Percentiles rank a stretch among this genome's conserved stretches.
These are phyloP conservation scores for Ogataea henricii DNA, from an alignment of 805 yeast species.

Conservation along the genomic window DNA sequence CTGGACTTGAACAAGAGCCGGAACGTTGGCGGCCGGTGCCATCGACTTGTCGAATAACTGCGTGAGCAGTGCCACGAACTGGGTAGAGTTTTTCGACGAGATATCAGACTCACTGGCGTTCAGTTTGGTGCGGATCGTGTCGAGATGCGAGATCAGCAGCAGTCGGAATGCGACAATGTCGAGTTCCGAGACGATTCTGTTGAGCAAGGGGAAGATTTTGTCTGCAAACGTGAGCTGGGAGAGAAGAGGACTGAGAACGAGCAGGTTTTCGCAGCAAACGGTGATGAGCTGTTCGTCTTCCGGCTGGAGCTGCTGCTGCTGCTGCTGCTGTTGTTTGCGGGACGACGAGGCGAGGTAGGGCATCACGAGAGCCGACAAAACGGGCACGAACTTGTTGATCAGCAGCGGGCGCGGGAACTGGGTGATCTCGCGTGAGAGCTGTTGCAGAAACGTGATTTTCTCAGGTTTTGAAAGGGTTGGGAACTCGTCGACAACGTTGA, in stretches of 20 bases:
- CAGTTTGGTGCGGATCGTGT: slow-evolving; percentile 30
- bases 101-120: slow-evolving; percentile 29
- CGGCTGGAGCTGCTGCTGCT: slow-evolving; percentile 10
- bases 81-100: slow-evolving; percentile 25
- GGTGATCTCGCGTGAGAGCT: slow-evolving; percentile 53
- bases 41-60: slow-evolving; percentile 37
- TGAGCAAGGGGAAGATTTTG: slow-evolving; percentile 52
- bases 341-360: slow-evolving; percentile 32
- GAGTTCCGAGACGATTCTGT: slow-evolving; percentile 27
- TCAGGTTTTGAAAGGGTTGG: slow-evolving; percentile 72
- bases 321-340: slow-evolving; percentile 23
- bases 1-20: slow-evolving; percentile 32
- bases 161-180: slow-evolving; percentile 34
- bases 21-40: slow-evolving; percentile 16
- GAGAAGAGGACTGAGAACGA: slow-evolving; percentile 62
- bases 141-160: slow-evolving; percentile 33
- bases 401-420: slow-evolving; percentile 60
- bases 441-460: slow-evolving; percentile 65
- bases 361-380: slow-evolving; percentile 53
- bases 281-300: slow-evolving; percentile 43
- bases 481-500: slow-evolving; percentile 80
- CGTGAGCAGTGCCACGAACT: slow-evolving; percentile 32
- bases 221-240: slow-evolving; percentile 82
- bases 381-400: slow-evolving; percentile 73
- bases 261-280: slow-evolving; percentile 53